Evolutionary conservation across 768 basidiomycete genomes (phyloP), one percentile per base, ranked within the genome.

Genomic region (Boletus pseudo-olivaceus): DNA sequence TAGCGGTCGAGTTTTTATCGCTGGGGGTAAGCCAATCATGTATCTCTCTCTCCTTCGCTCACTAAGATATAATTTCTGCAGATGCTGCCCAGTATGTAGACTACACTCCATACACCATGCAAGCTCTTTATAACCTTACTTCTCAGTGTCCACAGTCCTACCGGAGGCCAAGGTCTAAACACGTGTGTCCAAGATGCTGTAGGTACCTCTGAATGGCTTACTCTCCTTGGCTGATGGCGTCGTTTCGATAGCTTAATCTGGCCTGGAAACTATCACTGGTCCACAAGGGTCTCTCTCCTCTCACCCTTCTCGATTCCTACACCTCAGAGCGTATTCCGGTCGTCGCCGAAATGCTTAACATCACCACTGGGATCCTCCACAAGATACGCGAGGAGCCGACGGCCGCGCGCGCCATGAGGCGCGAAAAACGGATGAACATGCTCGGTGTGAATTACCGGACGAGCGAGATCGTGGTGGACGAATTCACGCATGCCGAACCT

Each of bases 241-340:
- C 15, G 3, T 42, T 46, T 47, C 53, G 1, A 29, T 12, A 78
- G 74, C 62, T 70, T 57, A 79, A 80, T 56, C 60, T 80, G 1
- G 69, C 63, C 0, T 78, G 76, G 79, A 80, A 80, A 55, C 57
- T 80, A 11, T 67, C 77, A 3, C 66, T 77, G 4, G 77, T 76
- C 9, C 50, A 68, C 34, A 76, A 75, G 49, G 67, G 70, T 3
- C 55, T 73, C 29, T 67, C 78, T 3, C 61, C 71, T 5, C 56
- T 49, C 1, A 53, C 68, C 7, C 67, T 81, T 12, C 73, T 81
- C 5, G 64, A 73, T 29, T 68, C 75, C 0, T 81, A 80, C 51
- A 66, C 62, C n/a, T 45, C 66, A 15, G 80, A 80, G 57, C 76
- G 80, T 15, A 55, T 79, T 33, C 77, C 73, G 1, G 73, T 80